These are phyloP conservation scores for Raffaelea arxii DNA, from an alignment of 2,329 filamentous ascomycete genomes.

Conservation along the genomic window DNA sequence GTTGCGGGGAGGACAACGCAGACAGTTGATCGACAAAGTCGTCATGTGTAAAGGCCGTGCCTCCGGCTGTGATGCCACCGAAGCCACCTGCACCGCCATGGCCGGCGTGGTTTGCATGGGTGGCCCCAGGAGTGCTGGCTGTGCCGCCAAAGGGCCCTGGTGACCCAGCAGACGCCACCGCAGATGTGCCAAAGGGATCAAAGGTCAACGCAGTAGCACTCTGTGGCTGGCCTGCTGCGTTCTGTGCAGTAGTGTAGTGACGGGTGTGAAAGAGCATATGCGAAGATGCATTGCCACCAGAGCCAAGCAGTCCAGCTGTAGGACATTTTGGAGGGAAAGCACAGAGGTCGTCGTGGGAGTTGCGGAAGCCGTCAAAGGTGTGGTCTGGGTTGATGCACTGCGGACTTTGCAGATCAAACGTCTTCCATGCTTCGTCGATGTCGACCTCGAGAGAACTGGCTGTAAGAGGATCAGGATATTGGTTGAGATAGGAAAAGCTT, in stretches of 20 bases:
- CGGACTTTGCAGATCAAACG: constrained; percentile 10
- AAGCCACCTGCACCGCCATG: background rate
- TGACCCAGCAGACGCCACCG: background rate
- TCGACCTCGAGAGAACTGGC: constrained; percentile 5
- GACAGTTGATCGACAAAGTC: constrained; percentile 11
- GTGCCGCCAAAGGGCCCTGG: background rate
- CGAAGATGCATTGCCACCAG: background rate
- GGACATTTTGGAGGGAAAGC: constrained; percentile 11
- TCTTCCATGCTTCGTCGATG: constrained; percentile 11
- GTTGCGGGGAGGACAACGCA: constrained; percentile 8
- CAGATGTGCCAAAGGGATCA: background rate
- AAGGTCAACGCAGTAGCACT: background rate
- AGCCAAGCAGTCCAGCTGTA: constrained; percentile 4
- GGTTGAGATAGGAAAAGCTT: constrained; percentile 5
- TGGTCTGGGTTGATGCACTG: constrained; percentile 9
- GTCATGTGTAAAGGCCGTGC: constrained; percentile 1
- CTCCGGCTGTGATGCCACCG: background rate
- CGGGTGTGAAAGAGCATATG: constrained; percentile 13
- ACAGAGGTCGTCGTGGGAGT: constrained; percentile 13
- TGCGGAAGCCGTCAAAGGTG: constrained; percentile 7
- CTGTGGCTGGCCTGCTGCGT: too few species aligned
- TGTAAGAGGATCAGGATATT: constrained; percentile 6
- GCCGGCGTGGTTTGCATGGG: background rate
- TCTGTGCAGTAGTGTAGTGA: too few species aligned
- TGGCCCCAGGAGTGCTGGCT: background rate